phyloP scores from a whole-genome alignment of 495 filamentous ascomycete genomes.

The Ascobolus immersus region DNA sequence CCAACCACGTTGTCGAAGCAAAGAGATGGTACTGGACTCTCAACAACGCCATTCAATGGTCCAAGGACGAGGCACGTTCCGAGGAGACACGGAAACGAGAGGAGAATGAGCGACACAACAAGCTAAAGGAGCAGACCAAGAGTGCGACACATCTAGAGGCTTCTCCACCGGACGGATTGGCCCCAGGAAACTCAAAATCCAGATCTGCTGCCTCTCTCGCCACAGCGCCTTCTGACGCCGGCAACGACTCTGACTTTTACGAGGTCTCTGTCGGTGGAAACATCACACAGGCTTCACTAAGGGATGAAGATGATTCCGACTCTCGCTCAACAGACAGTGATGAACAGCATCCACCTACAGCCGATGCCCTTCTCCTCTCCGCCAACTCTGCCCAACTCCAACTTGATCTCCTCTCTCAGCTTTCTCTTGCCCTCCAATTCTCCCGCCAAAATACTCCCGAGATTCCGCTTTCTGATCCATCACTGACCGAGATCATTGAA shows the following conservation, averaged over 20 bases:
- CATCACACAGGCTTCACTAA: constrained; percentile 17
- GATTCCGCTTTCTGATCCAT: constrained; percentile 44
- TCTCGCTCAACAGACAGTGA: too few species aligned
- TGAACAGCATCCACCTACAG: constrained; percentile 9
- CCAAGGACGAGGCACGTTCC: constrained; percentile 84
- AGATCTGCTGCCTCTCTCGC: too few species aligned
- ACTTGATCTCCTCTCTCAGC: constrained; percentile 61
- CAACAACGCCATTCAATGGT: constrained; percentile 96
- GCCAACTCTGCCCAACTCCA: constrained; percentile 86
- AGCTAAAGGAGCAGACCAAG: constrained; percentile 21
- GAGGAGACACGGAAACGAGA: constrained; percentile 50
- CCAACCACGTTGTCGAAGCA: constrained; percentile 81
- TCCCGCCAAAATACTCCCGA: constrained; percentile 44
- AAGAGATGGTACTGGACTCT: constrained; percentile 95
- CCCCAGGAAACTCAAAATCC: not conserved
- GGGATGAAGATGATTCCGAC: constrained; percentile 12
- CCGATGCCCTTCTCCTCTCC: constrained; percentile 78
- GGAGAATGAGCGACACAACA: constrained; percentile 50
- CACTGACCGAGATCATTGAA: constrained; percentile 48
- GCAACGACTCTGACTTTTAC: constrained; percentile 28
- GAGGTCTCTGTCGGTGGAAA: constrained; percentile 30
- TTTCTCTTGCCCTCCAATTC: constrained; percentile 52
- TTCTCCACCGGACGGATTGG: constrained; percentile 1
- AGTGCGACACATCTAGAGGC: too few species aligned
- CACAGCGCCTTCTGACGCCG: constrained; percentile 23